phyloP scores from a whole-genome alignment of 2,329 filamentous ascomycete genomes.

The Epichloe sp. region DNA sequence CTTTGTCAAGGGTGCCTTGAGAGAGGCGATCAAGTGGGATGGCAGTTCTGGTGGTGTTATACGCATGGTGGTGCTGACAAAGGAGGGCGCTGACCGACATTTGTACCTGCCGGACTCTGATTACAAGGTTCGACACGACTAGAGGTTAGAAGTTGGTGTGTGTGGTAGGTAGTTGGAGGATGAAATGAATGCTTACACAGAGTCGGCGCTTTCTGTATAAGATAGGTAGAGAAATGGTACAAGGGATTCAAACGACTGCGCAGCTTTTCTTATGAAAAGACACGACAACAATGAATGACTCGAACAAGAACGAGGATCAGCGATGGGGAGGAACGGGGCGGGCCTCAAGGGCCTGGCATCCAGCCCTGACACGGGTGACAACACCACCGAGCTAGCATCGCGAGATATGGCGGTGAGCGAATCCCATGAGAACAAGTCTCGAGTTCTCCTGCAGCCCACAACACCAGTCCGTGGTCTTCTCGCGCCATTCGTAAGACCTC shows the following conservation, averaged over 20 bases:
- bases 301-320: not conserved
- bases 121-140: conserved; percentile 62
- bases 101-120: conserved; percentile 88
- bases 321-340: not conserved
- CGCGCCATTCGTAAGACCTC: not conserved
- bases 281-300: not conserved
- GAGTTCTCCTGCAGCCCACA: not conserved
- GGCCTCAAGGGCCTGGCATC: not conserved
- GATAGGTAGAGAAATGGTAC: not conserved
- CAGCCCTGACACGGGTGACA: not conserved
- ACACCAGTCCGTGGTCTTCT: not conserved
- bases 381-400: not conserved
- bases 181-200: conserved; percentile 1
- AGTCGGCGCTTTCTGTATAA: conserved; percentile 1
- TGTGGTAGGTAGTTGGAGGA: conserved; percentile 1
- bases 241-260: not conserved
- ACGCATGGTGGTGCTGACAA: conserved; percentile 90
- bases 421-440: not conserved
- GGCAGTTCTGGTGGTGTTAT: conserved; percentile 97
- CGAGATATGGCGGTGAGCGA: not conserved
- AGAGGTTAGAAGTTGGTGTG: conserved; percentile 19
- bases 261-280: not conserved
- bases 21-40: conserved; percentile 98
- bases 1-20: conserved; percentile 84
- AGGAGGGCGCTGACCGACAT: conserved; percentile 79